These are phyloP conservation scores for Bullera alba DNA, from an alignment of 768 basidiomycete species.

Conservation along the genomic window DNA sequence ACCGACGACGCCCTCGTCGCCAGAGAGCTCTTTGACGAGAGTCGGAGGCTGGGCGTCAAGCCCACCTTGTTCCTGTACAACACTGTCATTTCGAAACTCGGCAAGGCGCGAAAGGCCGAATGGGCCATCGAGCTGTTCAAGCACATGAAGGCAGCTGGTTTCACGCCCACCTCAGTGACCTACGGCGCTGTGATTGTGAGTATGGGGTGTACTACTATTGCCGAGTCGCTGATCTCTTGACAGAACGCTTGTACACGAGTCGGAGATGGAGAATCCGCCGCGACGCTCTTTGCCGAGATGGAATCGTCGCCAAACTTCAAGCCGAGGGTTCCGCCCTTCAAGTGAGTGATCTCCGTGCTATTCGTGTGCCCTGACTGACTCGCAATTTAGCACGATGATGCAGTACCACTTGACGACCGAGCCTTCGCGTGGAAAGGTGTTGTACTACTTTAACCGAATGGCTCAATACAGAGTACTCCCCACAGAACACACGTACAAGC, in stretches of 20 bases:
- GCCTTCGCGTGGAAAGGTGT: conserved; percentile 68
- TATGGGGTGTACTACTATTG: conserved; percentile 1
- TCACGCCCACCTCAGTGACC: conserved; percentile 74
- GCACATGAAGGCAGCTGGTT: conserved; percentile 63
- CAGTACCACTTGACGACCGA: conserved; percentile 88
- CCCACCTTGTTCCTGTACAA: conserved; percentile 90
- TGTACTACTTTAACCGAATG: conserved; percentile 69
- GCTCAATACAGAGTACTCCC: conserved; percentile 58
- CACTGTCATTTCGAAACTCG: conserved; percentile 91
- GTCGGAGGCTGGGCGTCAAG: conserved; percentile 58
- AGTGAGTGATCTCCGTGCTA: conserved; percentile 47
- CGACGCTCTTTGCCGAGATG: conserved; percentile 83
- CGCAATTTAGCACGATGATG: conserved; percentile 63
- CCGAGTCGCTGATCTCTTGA: not conserved
- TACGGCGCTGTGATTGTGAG: conserved; percentile 79
- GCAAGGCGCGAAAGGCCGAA: conserved; percentile 89
- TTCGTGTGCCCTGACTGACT: conserved; percentile 7
- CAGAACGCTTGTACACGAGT: conserved; percentile 77
- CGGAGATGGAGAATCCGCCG: conserved; percentile 76
- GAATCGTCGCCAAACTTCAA: conserved; percentile 61
- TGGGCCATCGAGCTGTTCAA: conserved; percentile 79
- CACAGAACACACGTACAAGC: conserved; percentile 91
- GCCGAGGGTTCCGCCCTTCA: conserved; percentile 88
- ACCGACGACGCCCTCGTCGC: conserved; percentile 92
- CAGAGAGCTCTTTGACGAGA: conserved; percentile 73